These are phyloP conservation scores for Fusarium sambucinum DNA, from an alignment of 2,329 filamentous ascomycete species.

Conservation along the genomic window DNA sequence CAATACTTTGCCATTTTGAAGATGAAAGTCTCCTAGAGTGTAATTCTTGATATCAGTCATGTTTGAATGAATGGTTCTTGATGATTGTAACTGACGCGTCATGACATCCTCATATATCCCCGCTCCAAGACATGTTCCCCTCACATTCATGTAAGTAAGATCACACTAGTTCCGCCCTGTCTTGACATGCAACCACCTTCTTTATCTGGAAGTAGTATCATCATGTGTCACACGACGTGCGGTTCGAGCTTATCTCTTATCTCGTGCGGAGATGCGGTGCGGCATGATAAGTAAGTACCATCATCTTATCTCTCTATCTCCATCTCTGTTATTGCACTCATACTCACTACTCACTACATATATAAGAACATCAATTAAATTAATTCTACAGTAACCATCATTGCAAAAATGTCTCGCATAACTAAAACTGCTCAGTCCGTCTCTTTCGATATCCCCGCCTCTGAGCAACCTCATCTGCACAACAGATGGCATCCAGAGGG, in stretches of 20 bases:
- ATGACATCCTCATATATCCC: slow-evolving; percentile 17
- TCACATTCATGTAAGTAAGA: neutral
- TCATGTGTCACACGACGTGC: slow-evolving; percentile 16
- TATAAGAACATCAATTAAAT: neutral
- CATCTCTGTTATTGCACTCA: neutral
- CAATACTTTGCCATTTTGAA: slow-evolving; percentile 73
- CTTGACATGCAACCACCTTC: slow-evolving; percentile 27
- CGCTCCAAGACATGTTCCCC: neutral
- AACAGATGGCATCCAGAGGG: slow-evolving; percentile 96
- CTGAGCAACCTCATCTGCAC: slow-evolving; percentile 48
- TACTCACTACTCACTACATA: neutral
- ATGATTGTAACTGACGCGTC: neutral
- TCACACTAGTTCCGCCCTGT: slow-evolving; percentile 33
- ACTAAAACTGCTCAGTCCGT: slow-evolving; percentile 45
- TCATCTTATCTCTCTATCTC: neutral
- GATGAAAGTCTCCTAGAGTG: slow-evolving; percentile 73
- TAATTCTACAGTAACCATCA: neutral
- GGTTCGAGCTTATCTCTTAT: slow-evolving; percentile 34
- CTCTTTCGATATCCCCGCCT: slow-evolving; percentile 45
- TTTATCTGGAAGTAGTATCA: slow-evolving; percentile 32
- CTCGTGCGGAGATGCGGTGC: slow-evolving; percentile 29
- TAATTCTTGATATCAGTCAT: slow-evolving; percentile 53
- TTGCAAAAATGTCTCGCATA: slow-evolving; percentile 38
- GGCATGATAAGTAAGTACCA: slow-evolving; percentile 14
- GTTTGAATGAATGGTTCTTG: neutral